Base-by-base conservation (phyloP, 306 rosid genomes). In the Quercus glauca region DNA sequence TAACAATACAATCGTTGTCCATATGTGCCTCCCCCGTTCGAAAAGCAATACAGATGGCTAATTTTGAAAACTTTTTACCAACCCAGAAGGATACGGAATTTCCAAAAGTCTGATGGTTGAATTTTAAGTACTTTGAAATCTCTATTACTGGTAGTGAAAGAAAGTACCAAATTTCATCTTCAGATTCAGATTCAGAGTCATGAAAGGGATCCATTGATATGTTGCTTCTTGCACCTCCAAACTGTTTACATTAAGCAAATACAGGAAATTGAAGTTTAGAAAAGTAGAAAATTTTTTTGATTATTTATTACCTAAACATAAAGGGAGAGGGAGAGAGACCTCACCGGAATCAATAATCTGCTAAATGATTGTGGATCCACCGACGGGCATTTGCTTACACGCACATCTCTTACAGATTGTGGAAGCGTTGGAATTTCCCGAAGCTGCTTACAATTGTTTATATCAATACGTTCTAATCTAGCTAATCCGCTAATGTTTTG, bases 381-480 rank as follows among this genome's bases (percentile, higher is more conserved):
- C 53, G 74, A 45, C 13, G 11, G n/a, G 72, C 83, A 79, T 6
- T 55, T 55, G 0, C 0, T 1, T 49, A 13, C 17, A 12, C 0
- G 0, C 53, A 3, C 53, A 0, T 0, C 0, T 49, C 17, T 49
- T 49, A 12, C 1, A 49, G 53, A 49, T 1, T 49, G 17, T 49
- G 53, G 53, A 49, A 49, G 53, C 5, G 4, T 49, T 49, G 53
- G 53, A 49, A 49, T 49, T 13, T 49, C 17, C 26, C 35, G 68
- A 61, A 61, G 68, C 14, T 1, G n/a, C 37, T 26, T 26, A 31
- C 37, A 61, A 13, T 60, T 5, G 1, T 0, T 0, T 28, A 60
- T 4, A 0, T 0, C 0, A 25, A 25, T 17, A 0, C 0, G 0
- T 0, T 5, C 0, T 15, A 25, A 60, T 25, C 35, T 5, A 61